phyloP scores from a whole-genome alignment of 306 rosid species.

The Quercus robur region DNA sequence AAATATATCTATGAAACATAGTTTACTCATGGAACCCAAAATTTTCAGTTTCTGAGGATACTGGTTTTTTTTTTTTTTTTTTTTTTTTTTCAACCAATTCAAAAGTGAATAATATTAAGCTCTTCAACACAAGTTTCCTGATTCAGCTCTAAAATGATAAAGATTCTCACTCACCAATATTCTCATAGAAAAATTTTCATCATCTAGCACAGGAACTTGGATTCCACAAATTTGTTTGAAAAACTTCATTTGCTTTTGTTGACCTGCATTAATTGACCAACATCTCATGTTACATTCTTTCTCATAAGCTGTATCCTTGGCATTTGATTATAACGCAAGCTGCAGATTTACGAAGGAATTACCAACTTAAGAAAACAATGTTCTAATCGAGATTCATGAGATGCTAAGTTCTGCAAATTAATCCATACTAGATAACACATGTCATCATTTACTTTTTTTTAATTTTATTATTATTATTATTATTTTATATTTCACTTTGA shows the following conservation, averaged over 20 bases:
- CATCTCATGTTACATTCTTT: not conserved
- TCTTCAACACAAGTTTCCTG: not conserved
- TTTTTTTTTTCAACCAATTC: not conserved
- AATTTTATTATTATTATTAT: too few species aligned
- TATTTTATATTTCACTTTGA: too few species aligned
- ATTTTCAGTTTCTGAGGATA: not conserved
- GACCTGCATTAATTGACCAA: conserved; percentile 51
- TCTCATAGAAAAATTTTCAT: conserved; percentile 54
- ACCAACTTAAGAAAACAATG: too few species aligned
- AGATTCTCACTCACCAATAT: conserved; percentile 49
- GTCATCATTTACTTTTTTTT: not conserved
- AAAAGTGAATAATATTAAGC: not conserved
- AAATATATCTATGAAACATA: too few species aligned
- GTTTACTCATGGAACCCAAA: too few species aligned
- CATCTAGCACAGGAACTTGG: conserved; percentile 56
- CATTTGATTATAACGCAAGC: too few species aligned
- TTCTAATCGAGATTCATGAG: too few species aligned
- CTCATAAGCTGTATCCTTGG: not conserved
- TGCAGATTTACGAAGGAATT: too few species aligned
- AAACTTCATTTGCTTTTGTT: conserved; percentile 61
- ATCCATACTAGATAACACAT: not conserved
- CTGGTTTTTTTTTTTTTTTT: not conserved
- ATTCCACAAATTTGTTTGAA: conserved; percentile 51
- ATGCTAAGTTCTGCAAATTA: too few species aligned
- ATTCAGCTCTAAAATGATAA: not conserved